Conservation (phyloP, 805 yeast genomes). For the Brettanomyces nanus region DNA sequence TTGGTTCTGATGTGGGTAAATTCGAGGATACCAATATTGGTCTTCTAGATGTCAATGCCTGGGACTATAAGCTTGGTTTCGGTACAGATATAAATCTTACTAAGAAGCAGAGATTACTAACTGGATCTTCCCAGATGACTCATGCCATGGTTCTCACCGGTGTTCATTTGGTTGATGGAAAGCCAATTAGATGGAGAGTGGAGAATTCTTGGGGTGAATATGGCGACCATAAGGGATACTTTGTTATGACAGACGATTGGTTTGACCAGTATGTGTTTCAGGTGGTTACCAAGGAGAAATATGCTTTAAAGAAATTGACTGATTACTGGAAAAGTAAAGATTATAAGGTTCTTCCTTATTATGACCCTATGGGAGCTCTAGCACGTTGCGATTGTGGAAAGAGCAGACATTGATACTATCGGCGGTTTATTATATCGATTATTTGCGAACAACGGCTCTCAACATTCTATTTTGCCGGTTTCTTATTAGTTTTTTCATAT, state of each 20-base stretch:
- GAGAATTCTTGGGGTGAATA: conserved; percentile 80
- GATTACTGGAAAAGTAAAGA: conserved; percentile 44
- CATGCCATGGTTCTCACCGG: conserved; percentile 88
- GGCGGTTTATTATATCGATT: background rate
- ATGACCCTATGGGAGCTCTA: conserved; percentile 77
- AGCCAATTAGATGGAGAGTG: conserved; percentile 64
- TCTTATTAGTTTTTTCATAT: background rate
- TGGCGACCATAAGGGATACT: conserved; percentile 60
- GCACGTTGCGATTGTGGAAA: conserved; percentile 27
- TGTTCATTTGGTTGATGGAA: conserved; percentile 55
- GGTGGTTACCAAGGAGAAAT: conserved; percentile 37
- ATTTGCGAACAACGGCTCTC: background rate
- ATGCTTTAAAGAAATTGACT: conserved; percentile 29
- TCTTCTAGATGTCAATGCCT: conserved; percentile 61
- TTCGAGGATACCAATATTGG: conserved; percentile 57
- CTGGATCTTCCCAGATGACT: conserved; percentile 61
- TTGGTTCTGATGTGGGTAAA: conserved; percentile 82
- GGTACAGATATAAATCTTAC: conserved; percentile 26
- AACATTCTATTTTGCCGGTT: background rate
- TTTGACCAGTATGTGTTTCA: conserved; percentile 72
- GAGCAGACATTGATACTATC: background rate
- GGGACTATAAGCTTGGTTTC: conserved; percentile 59
- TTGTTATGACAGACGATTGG: conserved; percentile 65
- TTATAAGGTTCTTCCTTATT: conserved; percentile 46
- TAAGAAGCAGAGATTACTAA: conserved; percentile 27